Conservation (phyloP, 768 basidiomycete species). For the Pisolithus albus region DNA sequence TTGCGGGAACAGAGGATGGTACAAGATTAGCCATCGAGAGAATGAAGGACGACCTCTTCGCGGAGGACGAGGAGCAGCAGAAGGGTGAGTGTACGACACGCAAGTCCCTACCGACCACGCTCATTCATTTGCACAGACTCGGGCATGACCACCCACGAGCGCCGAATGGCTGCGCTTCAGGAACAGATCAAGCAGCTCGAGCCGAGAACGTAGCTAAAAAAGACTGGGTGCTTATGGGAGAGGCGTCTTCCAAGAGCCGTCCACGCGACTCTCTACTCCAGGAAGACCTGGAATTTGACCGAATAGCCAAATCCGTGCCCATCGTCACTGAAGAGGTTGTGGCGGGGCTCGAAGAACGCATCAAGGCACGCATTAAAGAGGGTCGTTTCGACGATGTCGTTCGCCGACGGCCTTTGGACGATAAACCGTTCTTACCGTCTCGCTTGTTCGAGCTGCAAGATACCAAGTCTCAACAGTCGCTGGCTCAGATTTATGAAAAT, state of each 20-base stretch:
- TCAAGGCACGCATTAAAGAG: conserved; percentile 84
- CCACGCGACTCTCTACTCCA: conserved; percentile 90
- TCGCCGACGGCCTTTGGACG: conserved; percentile 68
- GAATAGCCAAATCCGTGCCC: conserved; percentile 79
- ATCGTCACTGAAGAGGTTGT: conserved; percentile 87
- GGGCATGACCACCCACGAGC: conserved; percentile 76
- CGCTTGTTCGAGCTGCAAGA: conserved; percentile 85
- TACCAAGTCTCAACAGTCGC: conserved; percentile 77
- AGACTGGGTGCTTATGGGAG: conserved; percentile 90
- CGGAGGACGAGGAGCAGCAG: conserved; percentile 43
- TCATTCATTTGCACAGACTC: neutral
- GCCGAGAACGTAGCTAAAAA: conserved; percentile 82
- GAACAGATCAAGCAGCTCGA: conserved; percentile 81
- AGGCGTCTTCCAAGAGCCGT: conserved; percentile 72
- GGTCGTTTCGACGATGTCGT: conserved; percentile 87
- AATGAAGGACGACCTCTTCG: conserved; percentile 74
- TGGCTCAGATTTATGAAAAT: conserved; percentile 94
- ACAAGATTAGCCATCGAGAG: conserved; percentile 52
- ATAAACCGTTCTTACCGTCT: conserved; percentile 88
- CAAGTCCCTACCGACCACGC: neutral
- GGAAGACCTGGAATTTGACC: conserved; percentile 93
- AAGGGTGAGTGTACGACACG: neutral
- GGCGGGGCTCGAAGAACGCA: conserved; percentile 75
- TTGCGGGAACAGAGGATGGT: conserved; percentile 25
- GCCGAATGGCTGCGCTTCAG: conserved; percentile 62